Percentiles rank a stretch among this genome's conserved stretches.
Evolutionary conservation across 2,329 filamentous ascomycete genomes (phyloP).

Genomic region (Sarocladiaceae sp.): DNA sequence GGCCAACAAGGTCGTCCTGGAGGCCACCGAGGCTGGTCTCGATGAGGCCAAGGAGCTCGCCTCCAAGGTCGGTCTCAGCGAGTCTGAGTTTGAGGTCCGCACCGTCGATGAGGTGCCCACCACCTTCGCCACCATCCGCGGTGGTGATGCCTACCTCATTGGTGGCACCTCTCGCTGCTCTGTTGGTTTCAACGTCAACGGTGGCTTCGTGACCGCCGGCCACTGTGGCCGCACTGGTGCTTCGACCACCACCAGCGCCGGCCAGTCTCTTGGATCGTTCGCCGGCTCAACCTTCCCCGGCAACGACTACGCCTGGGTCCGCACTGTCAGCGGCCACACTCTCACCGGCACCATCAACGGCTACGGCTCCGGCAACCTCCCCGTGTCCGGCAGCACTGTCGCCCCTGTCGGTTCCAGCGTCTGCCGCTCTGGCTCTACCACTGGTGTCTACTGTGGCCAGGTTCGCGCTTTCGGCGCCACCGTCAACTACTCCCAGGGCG

Average conservation of each 20-base stretch:
- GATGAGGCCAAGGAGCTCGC: constrained; percentile 30
- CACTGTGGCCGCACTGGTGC: constrained; percentile 31
- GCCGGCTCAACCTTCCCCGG: constrained; percentile 33
- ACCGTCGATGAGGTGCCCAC: constrained; percentile 28
- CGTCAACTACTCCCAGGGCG: constrained; percentile 33
- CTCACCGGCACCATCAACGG: constrained; percentile 28
- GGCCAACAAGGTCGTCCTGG: constrained; percentile 35
- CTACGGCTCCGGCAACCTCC: constrained; percentile 27
- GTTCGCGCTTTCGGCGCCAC: constrained; percentile 29
- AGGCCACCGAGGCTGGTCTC: constrained; percentile 30
- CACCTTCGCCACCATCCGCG: constrained; percentile 29
- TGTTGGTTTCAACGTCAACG: constrained; percentile 34
- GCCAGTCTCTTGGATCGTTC: constrained; percentile 29
- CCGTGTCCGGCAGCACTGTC: constrained; percentile 33
- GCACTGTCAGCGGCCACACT: constrained; percentile 28
- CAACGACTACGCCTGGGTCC: constrained; percentile 33
- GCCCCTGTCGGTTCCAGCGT: constrained; percentile 29
- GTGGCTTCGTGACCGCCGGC: constrained; percentile 35
- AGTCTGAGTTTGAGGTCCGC: constrained; percentile 30
- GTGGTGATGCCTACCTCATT: constrained; percentile 35
- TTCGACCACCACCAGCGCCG: constrained; percentile 26
- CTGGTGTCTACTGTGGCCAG: constrained; percentile 32
- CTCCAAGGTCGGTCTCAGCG: constrained; percentile 29
- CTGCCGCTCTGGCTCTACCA: constrained; percentile 38
- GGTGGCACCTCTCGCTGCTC: constrained; percentile 28